Base-by-base conservation (phyloP, 2,329 filamentous ascomycete species). In the Talaromyces piceae region DNA sequence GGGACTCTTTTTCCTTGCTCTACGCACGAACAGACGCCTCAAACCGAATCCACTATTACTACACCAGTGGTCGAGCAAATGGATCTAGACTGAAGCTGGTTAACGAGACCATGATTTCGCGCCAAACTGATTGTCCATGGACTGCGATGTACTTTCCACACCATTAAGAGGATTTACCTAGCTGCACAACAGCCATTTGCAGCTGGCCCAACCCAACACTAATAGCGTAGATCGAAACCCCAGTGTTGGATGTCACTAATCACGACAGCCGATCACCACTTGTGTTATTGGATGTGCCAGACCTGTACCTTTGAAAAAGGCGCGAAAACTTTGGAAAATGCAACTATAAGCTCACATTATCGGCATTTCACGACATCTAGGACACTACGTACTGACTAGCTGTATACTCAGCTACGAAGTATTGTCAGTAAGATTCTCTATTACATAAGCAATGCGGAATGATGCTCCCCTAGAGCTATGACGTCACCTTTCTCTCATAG, bases 61-160 rank as follows among this genome's bases (percentile, higher is more conserved):
- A 41, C 47, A 27, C 33, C 54, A 13, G n/a, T 53, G 3, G 41
- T 49, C 7, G 66, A 69, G 13, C 55, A 58, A 16, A 70, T 70
- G 67, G 67, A 70, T 31, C 56, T 68, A 43, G 64, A 68, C 50
- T 69, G 30, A 31, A n/a, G 12, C 11, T 4, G 26, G 16, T 5
- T n/a, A 54, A 64, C 20, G 20, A 12, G 31, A 41, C 16, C 37
- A 41, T n/a, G n/a, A n/a, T n/a, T n/a, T n/a, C n/a, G n/a, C n/a
- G n/a, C n/a, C n/a, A n/a, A n/a, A n/a, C n/a, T n/a, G n/a, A n/a
- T n/a, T n/a, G n/a, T n/a, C n/a, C n/a, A n/a, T n/a, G n/a, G n/a
- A n/a, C n/a, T n/a, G n/a, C n/a, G n/a, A n/a, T n/a, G n/a, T n/a
- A n/a, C n/a, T n/a, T n/a, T n/a, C n/a, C n/a, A n/a, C n/a, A n/a